Evolutionary conservation across 352 stramenopile genomes (phyloP).

Genomic region (Blastocystis sp.): DNA sequence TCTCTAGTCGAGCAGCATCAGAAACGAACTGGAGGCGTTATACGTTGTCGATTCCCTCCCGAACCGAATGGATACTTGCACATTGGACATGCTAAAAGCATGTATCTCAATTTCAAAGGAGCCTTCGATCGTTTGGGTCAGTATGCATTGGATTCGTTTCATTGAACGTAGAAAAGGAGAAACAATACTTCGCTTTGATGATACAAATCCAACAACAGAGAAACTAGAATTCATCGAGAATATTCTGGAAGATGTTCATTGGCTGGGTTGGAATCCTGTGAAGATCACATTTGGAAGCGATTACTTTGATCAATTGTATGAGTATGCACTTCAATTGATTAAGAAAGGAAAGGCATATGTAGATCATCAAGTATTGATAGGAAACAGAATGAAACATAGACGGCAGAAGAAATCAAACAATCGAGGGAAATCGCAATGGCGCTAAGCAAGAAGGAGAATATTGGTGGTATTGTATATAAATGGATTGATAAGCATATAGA

Average conservation of each 20-base stretch:
- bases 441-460: constrained; percentile 68
- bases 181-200: constrained; percentile 90
- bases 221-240: constrained; percentile 94
- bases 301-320: constrained; percentile 92
- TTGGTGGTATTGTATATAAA: background rate
- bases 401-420: constrained; percentile 74
- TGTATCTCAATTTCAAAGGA: constrained; percentile 61
- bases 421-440: constrained; percentile 73
- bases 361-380: constrained; percentile 71
- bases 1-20: constrained; percentile 71
- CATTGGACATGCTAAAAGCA: constrained; percentile 95
- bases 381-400: constrained; percentile 65
- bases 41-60: constrained; percentile 92
- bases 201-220: constrained; percentile 96
- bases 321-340: constrained; percentile 87
- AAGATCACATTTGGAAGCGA: constrained; percentile 89
- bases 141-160: background rate
- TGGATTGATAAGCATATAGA: background rate
- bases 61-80: constrained; percentile 98
- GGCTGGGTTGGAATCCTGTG: constrained; percentile 66
- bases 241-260: constrained; percentile 80
- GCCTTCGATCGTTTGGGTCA: constrained; percentile 22
- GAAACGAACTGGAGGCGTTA: constrained; percentile 73
- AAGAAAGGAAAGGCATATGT: constrained; percentile 90
- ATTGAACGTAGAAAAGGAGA: constrained; percentile 70